Evolutionary conservation across 768 basidiomycete genomes (phyloP).

Genomic region (Glaciozyma antarctica): DNA sequence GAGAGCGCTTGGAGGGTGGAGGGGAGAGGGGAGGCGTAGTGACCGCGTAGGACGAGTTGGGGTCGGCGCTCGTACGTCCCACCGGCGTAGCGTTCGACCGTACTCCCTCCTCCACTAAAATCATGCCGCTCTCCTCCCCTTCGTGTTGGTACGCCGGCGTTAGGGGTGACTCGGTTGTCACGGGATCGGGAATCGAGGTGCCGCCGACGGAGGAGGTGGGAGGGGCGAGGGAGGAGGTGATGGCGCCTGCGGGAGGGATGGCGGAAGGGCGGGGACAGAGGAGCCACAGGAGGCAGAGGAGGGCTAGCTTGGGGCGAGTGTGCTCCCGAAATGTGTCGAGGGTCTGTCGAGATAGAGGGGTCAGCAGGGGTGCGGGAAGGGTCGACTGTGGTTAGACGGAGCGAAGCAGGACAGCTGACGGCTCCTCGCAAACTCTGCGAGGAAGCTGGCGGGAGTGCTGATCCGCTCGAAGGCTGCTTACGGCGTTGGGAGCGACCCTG

Average conservation of each 20-base stretch:
- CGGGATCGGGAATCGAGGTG: background rate
- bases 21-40: background rate
- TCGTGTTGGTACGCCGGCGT: background rate
- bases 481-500: background rate
- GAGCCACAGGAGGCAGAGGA: constrained; percentile 1
- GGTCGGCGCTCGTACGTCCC: background rate
- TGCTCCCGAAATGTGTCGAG: background rate
- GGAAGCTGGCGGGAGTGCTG: too few species aligned
- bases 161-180: background rate
- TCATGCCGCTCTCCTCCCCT: background rate
- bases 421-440: background rate
- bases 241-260: background rate
- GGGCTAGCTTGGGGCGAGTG: background rate
- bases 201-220: background rate
- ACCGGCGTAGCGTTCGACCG: background rate
- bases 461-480: too few species aligned
- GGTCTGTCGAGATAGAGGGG: background rate
- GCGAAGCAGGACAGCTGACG: background rate
- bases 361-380: background rate
- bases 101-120: too few species aligned
- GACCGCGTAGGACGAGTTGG: background rate
- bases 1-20: background rate
- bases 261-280: background rate
- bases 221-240: background rate
- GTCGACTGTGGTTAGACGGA: background rate